Conservation (phyloP, 805 yeast species). For the Myxozyma neotropica region DNA sequence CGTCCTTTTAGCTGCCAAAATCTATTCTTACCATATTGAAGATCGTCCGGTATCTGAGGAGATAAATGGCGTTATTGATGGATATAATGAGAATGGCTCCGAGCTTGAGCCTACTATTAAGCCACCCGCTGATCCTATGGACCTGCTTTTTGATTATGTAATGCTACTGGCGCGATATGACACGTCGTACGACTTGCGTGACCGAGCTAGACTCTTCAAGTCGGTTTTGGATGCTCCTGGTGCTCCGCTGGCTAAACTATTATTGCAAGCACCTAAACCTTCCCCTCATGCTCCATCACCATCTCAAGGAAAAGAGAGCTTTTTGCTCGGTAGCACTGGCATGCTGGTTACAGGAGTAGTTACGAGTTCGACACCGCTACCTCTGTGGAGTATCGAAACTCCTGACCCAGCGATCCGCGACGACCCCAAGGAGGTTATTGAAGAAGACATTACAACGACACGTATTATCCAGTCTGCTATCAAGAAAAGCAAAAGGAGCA, state of each 20-base stretch:
- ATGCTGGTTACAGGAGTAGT: constrained; percentile 38
- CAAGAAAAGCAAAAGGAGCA: constrained; percentile 13
- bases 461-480: neutral
- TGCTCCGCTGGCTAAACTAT: constrained; percentile 64
- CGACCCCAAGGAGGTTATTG: constrained; percentile 5
- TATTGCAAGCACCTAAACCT: constrained; percentile 78
- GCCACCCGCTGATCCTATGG: constrained; percentile 44
- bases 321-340: constrained; percentile 40
- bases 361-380: constrained; percentile 42
- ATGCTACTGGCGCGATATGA: constrained; percentile 74
- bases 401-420: constrained; percentile 43
- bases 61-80: constrained; percentile 12
- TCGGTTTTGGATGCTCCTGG: constrained; percentile 59
- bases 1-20: constrained; percentile 72
- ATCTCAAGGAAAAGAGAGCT: constrained; percentile 27
- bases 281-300: constrained; percentile 48
- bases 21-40: constrained; percentile 60
- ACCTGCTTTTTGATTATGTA: constrained; percentile 61
- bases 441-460: neutral
- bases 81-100: constrained; percentile 6
- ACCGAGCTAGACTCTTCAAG: constrained; percentile 74
- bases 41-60: constrained; percentile 38
- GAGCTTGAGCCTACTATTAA: constrained; percentile 20
- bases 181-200: constrained; percentile 73
- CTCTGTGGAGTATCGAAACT: constrained; percentile 51